Evolutionary conservation across 371 early-diverging fungal species (phyloP), one percentile per base, ranked within the genome.

Genomic region (Mortierella sp.): DNA sequence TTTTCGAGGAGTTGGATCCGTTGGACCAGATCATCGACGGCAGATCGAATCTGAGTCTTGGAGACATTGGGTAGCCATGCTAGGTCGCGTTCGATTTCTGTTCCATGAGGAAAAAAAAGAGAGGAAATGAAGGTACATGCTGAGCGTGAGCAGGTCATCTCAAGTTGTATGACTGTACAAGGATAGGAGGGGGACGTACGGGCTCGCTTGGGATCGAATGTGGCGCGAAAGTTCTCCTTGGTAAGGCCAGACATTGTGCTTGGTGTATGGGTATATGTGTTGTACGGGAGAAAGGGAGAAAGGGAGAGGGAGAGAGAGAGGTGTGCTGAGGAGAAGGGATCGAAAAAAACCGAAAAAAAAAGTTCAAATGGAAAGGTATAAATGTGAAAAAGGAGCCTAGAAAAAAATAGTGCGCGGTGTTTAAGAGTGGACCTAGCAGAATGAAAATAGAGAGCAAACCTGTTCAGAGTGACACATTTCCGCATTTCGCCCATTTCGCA

Each of bases 1-100:
- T 93, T 91, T 68, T 93, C 92, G 10, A 95, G 89, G 3, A 79
- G 77, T 28, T 89, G 90, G 45, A 92, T 92, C 9, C 84, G 78
- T 63, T 89, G 89, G 54, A 91, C 72, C 8, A 90, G 81, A 10
- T 24, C 65, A 24, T 88, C 87, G 28, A 92, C 89, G 54, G 89
- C 88, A 1, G 19, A 38, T 11, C 89, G 73, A 16, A 91, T 75
- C 10, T 86, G 73, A 16, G 57, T 14, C 73, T 87, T 88, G 54
- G 89, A 76, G 31, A 90, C 54, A 21, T 73, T 47, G 19, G 70
- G 34, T 9, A 90, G 78, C 14, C 57, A 50, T 14, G 72, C 60
- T 0, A 92, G 78, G 3, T 80, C 72, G 60, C 78, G 73, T 45
- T 91, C 89, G 48, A 92, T 90, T 11, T 73, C 92, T 92, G 31